A percentile compares a stretch with the other conserved stretches of the same genome.
Evolutionary conservation across 1,284 basidiomycete genomes (phyloP).

Genomic region (Moniliophthora roreri): DNA sequence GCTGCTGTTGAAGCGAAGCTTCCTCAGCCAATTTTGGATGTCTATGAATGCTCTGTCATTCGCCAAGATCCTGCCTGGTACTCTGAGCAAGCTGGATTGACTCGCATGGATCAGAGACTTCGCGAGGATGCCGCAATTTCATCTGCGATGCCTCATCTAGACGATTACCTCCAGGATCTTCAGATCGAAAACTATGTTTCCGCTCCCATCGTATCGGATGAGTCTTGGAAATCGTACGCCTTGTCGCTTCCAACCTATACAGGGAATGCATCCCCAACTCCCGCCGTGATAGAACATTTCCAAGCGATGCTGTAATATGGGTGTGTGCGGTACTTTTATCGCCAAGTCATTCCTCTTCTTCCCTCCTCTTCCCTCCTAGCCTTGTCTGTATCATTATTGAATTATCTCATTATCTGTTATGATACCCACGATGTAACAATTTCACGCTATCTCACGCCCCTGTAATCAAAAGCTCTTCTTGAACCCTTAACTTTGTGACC

Average conservation of each 20-base stretch:
- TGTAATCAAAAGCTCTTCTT: too few relatives aligned
- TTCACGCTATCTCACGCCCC: too few relatives aligned
- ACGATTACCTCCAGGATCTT: conserved; percentile 39
- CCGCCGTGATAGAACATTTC: conserved; percentile 12
- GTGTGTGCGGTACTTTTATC: not conserved
- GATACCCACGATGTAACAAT: not conserved
- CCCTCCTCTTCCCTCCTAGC: too few relatives aligned
- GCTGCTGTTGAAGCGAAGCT: conserved; percentile 40
- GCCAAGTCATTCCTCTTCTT: too few relatives aligned
- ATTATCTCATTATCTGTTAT: not conserved
- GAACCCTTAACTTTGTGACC: too few relatives aligned
- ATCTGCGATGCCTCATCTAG: conserved; percentile 40
- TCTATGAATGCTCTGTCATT: conserved; percentile 50
- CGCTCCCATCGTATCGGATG: conserved; percentile 52
- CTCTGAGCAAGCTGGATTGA: conserved; percentile 42
- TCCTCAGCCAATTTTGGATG: conserved; percentile 47
- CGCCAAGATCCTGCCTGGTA: conserved; percentile 54
- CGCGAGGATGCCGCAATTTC: conserved; percentile 45
- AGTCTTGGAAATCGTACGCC: conserved; percentile 47
- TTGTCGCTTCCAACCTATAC: conserved; percentile 36
- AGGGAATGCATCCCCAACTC: conserved; percentile 34
- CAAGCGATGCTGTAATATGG: conserved; percentile 20
- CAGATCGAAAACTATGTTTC: conserved; percentile 45
- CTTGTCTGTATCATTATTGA: not conserved
- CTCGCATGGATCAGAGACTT: conserved; percentile 39